Base-by-base conservation (phyloP, 345 rosid genomes). In the Lumnitzera racemosa region DNA sequence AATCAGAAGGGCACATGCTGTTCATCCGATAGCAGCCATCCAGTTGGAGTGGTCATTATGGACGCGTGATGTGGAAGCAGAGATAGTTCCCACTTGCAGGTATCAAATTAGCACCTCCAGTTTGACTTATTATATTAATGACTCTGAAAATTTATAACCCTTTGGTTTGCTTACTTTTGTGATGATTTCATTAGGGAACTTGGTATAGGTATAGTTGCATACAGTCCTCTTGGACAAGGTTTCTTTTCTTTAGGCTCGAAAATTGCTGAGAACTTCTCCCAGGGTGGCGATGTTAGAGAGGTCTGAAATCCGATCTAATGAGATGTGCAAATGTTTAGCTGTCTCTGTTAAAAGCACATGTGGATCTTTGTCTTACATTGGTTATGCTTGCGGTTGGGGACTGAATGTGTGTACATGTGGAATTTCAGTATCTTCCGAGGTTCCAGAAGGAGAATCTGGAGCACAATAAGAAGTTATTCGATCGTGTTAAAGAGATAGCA, bases 11-110 rank as follows among this genome's bases (percentile, higher is more conserved):
- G 97, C 91, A 15, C 91, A 87, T 63, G 88, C 83, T 23, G 78
- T 87, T 20, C 20, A 20, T 20, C 20, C 20, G 20, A 20, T 20
- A 20, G 20, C 20, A 20, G 20, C 20, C 20, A 74, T 87, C 14
- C 90, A 87, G 49, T 66, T 84, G 41, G 97, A 87, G 59, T 87
- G 95, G 97, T 87, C 95, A 1, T 68, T 90, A 51, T 87, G 91
- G 95, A 56, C 85, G 0, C 77, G 97, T 72, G 97, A 87, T 65
- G 90, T 78, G 41, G 91, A 90, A 74, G 79, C 76, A 64, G 90
- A 81, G 36, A 84, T 87, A 53, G 63, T 84, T 63, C 82, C 82
- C 2, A 72, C 71, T 24, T 70, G 75, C 68, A 66, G 71, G 76
- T 55, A 13, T 36, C 11, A 25, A 15, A 11, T 5, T 14, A 11